These are phyloP conservation scores for Madurella mycetomatis DNA, from an alignment of 2,329 filamentous ascomycete species.

Conservation along the genomic window DNA sequence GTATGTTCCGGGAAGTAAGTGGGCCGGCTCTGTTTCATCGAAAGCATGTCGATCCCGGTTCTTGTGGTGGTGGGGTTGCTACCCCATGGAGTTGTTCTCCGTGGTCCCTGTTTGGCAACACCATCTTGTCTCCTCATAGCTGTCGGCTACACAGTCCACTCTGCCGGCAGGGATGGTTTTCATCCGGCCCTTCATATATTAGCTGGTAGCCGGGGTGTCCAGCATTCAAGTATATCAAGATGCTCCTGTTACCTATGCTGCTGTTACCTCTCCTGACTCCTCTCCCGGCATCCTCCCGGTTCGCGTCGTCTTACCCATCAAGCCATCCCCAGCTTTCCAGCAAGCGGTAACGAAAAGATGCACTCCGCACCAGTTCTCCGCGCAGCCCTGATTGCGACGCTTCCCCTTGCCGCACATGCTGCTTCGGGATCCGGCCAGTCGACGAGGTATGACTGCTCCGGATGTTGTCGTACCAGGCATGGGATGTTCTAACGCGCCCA, in stretches of 20 bases:
- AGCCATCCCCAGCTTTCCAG: too few relatives aligned
- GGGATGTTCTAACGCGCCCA: background rate
- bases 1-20: constrained; percentile 17
- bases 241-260: too few relatives aligned
- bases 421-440: constrained; percentile 23
- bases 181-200: too few relatives aligned
- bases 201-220: too few relatives aligned
- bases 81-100: constrained; percentile 4
- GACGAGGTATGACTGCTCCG: constrained; percentile 12
- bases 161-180: too few relatives aligned
- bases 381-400: constrained; percentile 17
- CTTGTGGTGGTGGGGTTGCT: background rate
- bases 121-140: constrained; percentile 2
- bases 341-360: constrained; percentile 13
- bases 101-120: constrained; percentile 12
- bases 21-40: constrained; percentile 15
- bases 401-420: constrained; percentile 20
- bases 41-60: constrained; percentile 1
- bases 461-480: background rate
- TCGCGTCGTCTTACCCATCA: background rate
- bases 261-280: too few relatives aligned
- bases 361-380: constrained; percentile 18
- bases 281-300: background rate
- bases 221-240: too few relatives aligned
- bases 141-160: background rate